These are phyloP conservation scores for Trypanosoma avium DNA, from an alignment of 208 protist species.

Conservation along the genomic window DNA sequence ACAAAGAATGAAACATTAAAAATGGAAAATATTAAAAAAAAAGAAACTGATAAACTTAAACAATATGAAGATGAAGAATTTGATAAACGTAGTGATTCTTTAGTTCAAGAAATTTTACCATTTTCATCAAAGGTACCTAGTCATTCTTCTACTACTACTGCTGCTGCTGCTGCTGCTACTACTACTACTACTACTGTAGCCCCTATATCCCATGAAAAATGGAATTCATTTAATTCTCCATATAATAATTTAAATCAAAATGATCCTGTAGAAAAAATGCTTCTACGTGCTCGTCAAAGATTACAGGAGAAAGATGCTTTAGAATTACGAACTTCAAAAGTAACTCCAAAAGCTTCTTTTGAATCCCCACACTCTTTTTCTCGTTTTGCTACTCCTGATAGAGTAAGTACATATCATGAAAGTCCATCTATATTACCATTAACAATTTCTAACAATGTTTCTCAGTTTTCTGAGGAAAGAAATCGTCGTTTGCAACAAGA, in stretches of 20 bases:
- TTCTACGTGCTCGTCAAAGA: conserved; percentile 47
- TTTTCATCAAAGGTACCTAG: not conserved
- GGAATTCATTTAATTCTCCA: not conserved
- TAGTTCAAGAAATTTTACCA: not conserved
- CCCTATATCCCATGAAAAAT: not conserved
- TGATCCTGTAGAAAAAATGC: conserved; percentile 32
- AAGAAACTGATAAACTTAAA: no score
- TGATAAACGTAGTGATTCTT: not conserved
- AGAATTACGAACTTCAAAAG: not conserved
- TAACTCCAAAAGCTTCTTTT: not conserved
- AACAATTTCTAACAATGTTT: conserved; percentile 9
- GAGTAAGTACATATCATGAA: not conserved
- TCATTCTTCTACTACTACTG: not conserved
- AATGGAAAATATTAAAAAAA: no score
- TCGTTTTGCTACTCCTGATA: not conserved
- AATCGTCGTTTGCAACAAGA: conserved; percentile 44
- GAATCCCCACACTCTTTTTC: not conserved
- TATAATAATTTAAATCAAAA: not conserved
- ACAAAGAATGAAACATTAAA: no score
- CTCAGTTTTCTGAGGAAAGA: conserved; percentile 23
- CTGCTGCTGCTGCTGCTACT: not conserved
- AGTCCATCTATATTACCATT: not conserved
- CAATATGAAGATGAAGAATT: not conserved
- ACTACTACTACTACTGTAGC: not conserved
- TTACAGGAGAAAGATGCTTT: conserved; percentile 32